Evolutionary conservation across 2,329 filamentous ascomycete genomes (phyloP).

Genomic region (Rhytidhysteron rufulum): DNA sequence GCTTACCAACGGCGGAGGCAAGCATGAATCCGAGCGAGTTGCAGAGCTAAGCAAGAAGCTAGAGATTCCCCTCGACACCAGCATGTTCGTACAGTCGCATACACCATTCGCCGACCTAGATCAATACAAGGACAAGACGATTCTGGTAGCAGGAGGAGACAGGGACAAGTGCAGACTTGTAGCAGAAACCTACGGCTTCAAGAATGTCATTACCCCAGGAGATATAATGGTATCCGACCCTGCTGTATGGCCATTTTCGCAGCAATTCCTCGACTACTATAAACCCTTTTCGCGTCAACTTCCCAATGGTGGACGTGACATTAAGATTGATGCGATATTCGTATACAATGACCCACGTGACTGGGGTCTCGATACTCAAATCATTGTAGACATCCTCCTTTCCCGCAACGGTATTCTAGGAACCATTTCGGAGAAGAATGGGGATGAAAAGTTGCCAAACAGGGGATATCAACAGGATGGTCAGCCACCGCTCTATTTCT

Average conservation of each 20-base stretch:
- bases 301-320: constrained; percentile 48
- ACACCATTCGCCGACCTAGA: constrained; percentile 75
- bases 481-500: constrained; percentile 81
- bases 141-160: constrained; percentile 48
- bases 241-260: constrained; percentile 78
- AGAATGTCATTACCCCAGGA: constrained; percentile 76
- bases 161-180: constrained; percentile 62
- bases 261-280: constrained; percentile 62
- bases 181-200: constrained; percentile 58
- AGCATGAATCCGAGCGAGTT: constrained; percentile 70
- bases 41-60: constrained; percentile 65
- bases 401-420: constrained; percentile 76
- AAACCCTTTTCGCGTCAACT: constrained; percentile 54
- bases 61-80: constrained; percentile 59
- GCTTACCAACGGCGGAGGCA: constrained; percentile 92
- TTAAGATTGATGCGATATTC: constrained; percentile 86
- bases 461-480: constrained; percentile 76
- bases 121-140: constrained; percentile 52
- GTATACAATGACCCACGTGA: constrained; percentile 95
- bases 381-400: constrained; percentile 79
- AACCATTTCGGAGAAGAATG: constrained; percentile 72
- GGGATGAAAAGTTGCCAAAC: constrained; percentile 60
- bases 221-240: constrained; percentile 76
- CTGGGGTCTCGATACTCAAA: constrained; percentile 85
- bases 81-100: constrained; percentile 83